These are phyloP conservation scores for Clavulina sp. DNA, from an alignment of 768 basidiomycete genomes.

Conservation along the genomic window DNA sequence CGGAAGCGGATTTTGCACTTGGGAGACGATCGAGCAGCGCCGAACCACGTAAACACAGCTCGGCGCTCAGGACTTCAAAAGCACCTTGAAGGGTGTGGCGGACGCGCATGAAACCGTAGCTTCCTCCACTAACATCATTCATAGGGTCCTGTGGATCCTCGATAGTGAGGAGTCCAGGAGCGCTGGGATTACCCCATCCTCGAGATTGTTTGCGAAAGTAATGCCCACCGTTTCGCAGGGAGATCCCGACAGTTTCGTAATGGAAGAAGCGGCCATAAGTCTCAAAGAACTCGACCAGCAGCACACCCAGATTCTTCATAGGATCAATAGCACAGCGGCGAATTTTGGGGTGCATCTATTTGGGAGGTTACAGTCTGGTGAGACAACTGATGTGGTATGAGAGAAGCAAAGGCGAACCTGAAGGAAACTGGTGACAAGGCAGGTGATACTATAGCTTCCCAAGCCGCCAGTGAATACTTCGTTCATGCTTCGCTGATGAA, in stretches of 20 bases:
- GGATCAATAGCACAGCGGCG: conserved; percentile 76
- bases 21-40: conserved; percentile 37
- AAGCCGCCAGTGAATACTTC: conserved; percentile 95
- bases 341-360: conserved; percentile 84
- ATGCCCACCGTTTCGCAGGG: conserved; percentile 67
- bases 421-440: conserved; percentile 80
- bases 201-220: conserved; percentile 71
- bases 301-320: conserved; percentile 75
- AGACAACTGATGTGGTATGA: not conserved
- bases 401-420: conserved; percentile 32
- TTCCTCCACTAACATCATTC: conserved; percentile 85
- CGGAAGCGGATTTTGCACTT: conserved; percentile 20
- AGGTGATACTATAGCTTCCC: conserved; percentile 88
- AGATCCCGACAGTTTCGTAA: conserved; percentile 79
- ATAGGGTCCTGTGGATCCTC: conserved; percentile 88
- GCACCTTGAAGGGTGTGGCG: conserved; percentile 70
- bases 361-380: not conserved
- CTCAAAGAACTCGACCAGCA: conserved; percentile 95
- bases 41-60: conserved; percentile 46
- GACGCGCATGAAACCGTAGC: conserved; percentile 69
- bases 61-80: conserved; percentile 44
- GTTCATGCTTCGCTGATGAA: conserved; percentile 83
- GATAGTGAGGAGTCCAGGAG: conserved; percentile 50
- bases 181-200: conserved; percentile 59
- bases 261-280: conserved; percentile 86